Evolutionary conservation across 1,284 basidiomycete genomes (phyloP), one percentile per base, ranked within the genome.

Genomic region (Tilletia indica): DNA sequence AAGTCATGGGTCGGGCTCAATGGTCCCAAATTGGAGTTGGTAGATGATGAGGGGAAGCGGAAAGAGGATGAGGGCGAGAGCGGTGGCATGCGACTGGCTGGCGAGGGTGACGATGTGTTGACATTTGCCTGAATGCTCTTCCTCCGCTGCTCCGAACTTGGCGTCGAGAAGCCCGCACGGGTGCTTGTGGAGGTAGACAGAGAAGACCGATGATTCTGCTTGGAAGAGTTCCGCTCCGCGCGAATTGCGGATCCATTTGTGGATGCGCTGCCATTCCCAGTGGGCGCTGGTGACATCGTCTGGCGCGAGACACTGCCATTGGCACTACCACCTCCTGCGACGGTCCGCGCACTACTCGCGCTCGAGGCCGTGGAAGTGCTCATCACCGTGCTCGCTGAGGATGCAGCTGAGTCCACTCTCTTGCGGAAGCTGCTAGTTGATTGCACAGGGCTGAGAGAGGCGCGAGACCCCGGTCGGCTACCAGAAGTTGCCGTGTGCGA

Each of bases 391-490:
- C 66, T 68, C 16, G 45, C 42, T 14, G 42, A 34, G 66, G 39
- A 47, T 48, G 66, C 45, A 21, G 48, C 45, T 19, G 66, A 68
- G 45, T 64, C 61, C 4, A 36, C 19, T 31, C 48, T 38, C 39
- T 38, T 12, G 6, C 45, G 66, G 12, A 68, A 36, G 45, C n/a
- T 25, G n/a, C 14, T 14, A 2, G 66, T 68, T 25, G 45, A 25
- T 25, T 47, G 39, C 8, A 36, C 39, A 14, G 66, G 66, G 45
- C 66, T 68, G 31, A 48, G 42, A 14, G 66, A 51, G 39, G 66
- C 42, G 16, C 66, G 66, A 31, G 66, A 68, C 5, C 14, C 42
- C 19, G 66, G 45, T 12, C 42, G 39, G 66, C 66, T 68, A 25
- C n/a, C 49, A 2, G 45, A 48, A 21, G 21, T 48, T 9, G 66